phyloP scores from a whole-genome alignment of 2,329 filamentous ascomycete species.

The Gaeumannomyces tritici region DNA sequence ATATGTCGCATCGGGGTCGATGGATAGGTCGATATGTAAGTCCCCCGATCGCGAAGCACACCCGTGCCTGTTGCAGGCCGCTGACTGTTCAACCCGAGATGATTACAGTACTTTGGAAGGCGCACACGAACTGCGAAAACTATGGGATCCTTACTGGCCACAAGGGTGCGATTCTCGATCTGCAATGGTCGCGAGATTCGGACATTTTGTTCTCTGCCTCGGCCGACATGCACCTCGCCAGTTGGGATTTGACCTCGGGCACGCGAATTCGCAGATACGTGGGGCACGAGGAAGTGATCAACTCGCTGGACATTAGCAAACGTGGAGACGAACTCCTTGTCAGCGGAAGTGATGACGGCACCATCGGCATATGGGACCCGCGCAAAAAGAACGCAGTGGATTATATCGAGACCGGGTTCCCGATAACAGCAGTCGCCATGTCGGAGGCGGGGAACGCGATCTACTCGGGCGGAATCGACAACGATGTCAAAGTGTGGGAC shows the following conservation, averaged over 20 bases:
- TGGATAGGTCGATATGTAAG: slow-evolving; percentile 85
- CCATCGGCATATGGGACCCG: slow-evolving; percentile 92
- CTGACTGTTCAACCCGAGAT: not conserved
- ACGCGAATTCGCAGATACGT: slow-evolving; percentile 82
- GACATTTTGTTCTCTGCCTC: slow-evolving; percentile 85
- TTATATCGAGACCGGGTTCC: slow-evolving; percentile 84
- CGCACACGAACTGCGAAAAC: slow-evolving; percentile 88
- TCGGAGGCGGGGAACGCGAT: slow-evolving; percentile 92
- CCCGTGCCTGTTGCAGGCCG: not conserved
- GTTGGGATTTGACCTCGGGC: slow-evolving; percentile 92
- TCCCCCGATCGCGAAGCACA: not conserved
- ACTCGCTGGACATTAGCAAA: slow-evolving; percentile 78
- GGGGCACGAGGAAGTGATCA: slow-evolving; percentile 94
- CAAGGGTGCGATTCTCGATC: slow-evolving; percentile 79
- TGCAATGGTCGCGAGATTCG: slow-evolving; percentile 96
- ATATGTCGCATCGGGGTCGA: slow-evolving; percentile 85
- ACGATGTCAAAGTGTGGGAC: slow-evolving; percentile 96
- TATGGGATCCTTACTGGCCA: slow-evolving; percentile 84
- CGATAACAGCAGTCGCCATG: slow-evolving; percentile 84
- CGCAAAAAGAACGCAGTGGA: slow-evolving; percentile 80
- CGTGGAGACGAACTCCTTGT: slow-evolving; percentile 85
- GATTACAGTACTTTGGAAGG: slow-evolving; percentile 75
- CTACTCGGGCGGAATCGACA: slow-evolving; percentile 91
- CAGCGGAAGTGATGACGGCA: slow-evolving; percentile 88
- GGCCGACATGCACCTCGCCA: slow-evolving; percentile 85